Evolutionary conservation across 2,329 filamentous ascomycete genomes (phyloP), one percentile per base, ranked within the genome.

Genomic region (Sporothrix schenckii): DNA sequence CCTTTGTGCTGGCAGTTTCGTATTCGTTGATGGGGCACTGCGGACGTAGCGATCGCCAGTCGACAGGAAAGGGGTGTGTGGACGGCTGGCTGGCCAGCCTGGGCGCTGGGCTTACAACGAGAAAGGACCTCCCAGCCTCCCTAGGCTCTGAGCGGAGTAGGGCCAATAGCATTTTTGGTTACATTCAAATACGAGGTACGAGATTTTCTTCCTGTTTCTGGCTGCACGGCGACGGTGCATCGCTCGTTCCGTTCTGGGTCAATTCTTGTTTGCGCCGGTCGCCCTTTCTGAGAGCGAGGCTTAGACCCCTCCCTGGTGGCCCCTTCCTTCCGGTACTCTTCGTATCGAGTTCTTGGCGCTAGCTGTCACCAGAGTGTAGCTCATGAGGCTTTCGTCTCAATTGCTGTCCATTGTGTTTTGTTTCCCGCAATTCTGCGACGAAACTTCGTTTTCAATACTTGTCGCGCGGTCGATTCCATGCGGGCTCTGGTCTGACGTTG

Each of bases 161-260:
- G 16, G 41, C 49, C 49, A 27, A 49, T 9, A 63, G n/a, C 30
- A 13, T 19, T 41, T 41, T 58, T 54, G 71, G 54, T 66, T 69
- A 66, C 19, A 27, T 68, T 50, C 69, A 52, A 68, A 71, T 69
- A 71, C 69, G 60, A 70, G 65, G 47, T 49, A 34, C 30, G 58
- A 19, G n/a, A 21, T n/a, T 52, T 21, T 41, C 63, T 30, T 21
- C 44, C 50, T 60, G 24, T 24, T 30, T 30, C 6, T 61, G 44
- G 27, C 27, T 58, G 30, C 30, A 60, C 34, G 50, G 53, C 54
- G 9, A 66, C 63, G 24, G n/a, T 50, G 47, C 63, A 66, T 53
- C 27, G 63, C 16, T 66, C 61, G 52, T 66, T 52, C 61, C 39
- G 11, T 49, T 14, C 19, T 56, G 44, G 49, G 65, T 54, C 50